Evolutionary conservation across 495 filamentous ascomycete species (phyloP), one percentile per base, ranked within the genome.

Genomic region (Thermochaetoides thermophila): DNA sequence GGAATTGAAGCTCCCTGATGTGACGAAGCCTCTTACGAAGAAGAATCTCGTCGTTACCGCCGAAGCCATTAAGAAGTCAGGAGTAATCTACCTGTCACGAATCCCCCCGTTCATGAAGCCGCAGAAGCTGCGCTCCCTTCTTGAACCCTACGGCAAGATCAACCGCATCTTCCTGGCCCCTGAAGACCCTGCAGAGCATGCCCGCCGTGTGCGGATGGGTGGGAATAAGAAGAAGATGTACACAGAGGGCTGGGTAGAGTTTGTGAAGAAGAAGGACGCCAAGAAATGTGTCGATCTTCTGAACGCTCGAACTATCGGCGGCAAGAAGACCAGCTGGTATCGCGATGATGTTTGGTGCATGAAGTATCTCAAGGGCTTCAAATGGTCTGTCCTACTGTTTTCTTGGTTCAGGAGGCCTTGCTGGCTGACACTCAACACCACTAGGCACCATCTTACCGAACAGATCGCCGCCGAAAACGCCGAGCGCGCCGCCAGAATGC

Each of bases 51-150:
- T 69, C n/a, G 60, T 57, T 12, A 65, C 67, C 11, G 69, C 70
- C 34, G 57, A 58, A 23, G 69, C 69, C 7, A 61, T 72, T 31
- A 66, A 66, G 25, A 71, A 67, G 43, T 78, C 78, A 0, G 86
- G 86, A 23, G 76, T 94, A 3, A 60, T 95, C 31, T 96, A 95
- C 50, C 62, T 96, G 32, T 91, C 84, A 3, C 79, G 86, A 27
- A 68, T 94, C 15, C 89, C 91, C 14, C 89, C 89, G 6, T 95
- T 92, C 55, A 84, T 97, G 69, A 92, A 89, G 47, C 91, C 91
- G 11, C 61, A 64, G 27, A 84, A 85, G 27, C 56, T 96, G 13
- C 77, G 81, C 31, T 67, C 71, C 6, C 69, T 93, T 10, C 69
- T 97, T 20, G 69, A 81, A 29, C 69, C 71, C 2, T 79, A 87